Conservation (phyloP, 148 eudicot genomes). For the Rhododendron ferrugineum region DNA sequence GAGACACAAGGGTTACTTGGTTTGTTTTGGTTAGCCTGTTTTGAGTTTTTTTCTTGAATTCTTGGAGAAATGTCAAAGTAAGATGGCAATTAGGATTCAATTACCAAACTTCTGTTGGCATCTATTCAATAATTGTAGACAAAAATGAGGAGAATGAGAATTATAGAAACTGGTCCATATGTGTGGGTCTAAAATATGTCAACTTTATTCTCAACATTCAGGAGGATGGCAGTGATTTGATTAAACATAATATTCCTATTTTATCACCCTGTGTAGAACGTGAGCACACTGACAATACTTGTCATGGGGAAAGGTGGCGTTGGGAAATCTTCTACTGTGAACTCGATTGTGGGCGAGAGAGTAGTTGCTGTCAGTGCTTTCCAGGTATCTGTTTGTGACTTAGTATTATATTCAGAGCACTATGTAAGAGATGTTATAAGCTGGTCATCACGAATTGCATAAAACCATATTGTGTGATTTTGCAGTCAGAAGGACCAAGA, state of each 20-base stretch:
- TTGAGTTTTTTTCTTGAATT: neutral
- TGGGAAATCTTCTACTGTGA: slow-evolving; percentile 90
- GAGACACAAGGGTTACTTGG: neutral
- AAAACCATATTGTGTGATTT: slow-evolving; percentile 3
- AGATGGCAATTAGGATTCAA: neutral
- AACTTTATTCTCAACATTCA: neutral
- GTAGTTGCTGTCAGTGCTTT: slow-evolving; percentile 85
- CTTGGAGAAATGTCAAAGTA: neutral
- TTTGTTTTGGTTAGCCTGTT: neutral
- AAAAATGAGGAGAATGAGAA: neutral
- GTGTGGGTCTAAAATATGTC: neutral
- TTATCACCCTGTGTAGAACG: slow-evolving; percentile 38
- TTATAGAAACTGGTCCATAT: neutral
- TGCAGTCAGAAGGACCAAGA: slow-evolving; percentile 77
- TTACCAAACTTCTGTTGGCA: neutral
- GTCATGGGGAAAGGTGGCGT: slow-evolving; percentile 98
- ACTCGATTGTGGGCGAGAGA: slow-evolving; percentile 85
- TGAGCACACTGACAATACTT: slow-evolving; percentile 74
- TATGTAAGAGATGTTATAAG: neutral
- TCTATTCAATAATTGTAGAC: neutral
- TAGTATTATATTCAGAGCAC: neutral
- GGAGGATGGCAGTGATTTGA: neutral
- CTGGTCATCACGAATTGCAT: neutral
- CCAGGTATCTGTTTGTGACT: slow-evolving; percentile 46
- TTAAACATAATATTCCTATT: neutral